phyloP scores from a whole-genome alignment of 2,329 filamentous ascomycete genomes.

The Monilinia laxa region DNA sequence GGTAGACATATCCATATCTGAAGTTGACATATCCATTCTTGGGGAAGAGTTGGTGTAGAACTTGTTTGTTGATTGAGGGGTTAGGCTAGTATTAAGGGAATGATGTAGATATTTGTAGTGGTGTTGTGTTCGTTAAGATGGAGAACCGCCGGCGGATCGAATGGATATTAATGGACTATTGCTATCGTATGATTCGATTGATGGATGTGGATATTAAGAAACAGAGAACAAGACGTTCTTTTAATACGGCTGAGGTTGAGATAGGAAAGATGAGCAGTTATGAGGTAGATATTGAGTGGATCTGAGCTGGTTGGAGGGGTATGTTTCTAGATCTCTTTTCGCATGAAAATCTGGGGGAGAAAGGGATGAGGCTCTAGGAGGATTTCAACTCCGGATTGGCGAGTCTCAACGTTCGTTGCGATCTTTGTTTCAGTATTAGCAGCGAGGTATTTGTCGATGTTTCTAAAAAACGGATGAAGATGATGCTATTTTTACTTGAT shows the following conservation, averaged over 20 bases:
- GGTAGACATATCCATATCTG: constrained; percentile 26
- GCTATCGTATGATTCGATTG: constrained; percentile 1
- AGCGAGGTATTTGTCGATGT: neutral
- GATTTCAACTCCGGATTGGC: neutral
- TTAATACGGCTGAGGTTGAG: constrained; percentile 11
- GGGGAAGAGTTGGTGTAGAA: neutral
- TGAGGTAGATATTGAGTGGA: constrained; percentile 28
- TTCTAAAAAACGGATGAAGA: neutral
- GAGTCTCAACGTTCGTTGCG: neutral
- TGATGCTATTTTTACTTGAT: neutral
- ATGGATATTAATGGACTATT: constrained; percentile 7
- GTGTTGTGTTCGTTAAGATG: constrained; percentile 21
- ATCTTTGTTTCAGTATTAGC: constrained; percentile 12
- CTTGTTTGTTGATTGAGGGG: constrained; percentile 15
- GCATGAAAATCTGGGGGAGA: constrained; percentile 12
- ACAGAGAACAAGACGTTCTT: constrained; percentile 7
- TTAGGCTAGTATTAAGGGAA: too few species aligned
- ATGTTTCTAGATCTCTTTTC: constrained; percentile 18
- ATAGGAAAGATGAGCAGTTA: constrained; percentile 28
- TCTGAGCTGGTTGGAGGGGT: constrained; percentile 18
- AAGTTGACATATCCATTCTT: constrained; percentile 27
- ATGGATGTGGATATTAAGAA: neutral
- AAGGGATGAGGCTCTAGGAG: constrained; percentile 9
- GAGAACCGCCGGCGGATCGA: constrained; percentile 19
- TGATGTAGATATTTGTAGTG: constrained; percentile 1